Evolutionary conservation across 1,284 basidiomycete species (phyloP).

Genomic region (Phaffia rhodozyma): DNA sequence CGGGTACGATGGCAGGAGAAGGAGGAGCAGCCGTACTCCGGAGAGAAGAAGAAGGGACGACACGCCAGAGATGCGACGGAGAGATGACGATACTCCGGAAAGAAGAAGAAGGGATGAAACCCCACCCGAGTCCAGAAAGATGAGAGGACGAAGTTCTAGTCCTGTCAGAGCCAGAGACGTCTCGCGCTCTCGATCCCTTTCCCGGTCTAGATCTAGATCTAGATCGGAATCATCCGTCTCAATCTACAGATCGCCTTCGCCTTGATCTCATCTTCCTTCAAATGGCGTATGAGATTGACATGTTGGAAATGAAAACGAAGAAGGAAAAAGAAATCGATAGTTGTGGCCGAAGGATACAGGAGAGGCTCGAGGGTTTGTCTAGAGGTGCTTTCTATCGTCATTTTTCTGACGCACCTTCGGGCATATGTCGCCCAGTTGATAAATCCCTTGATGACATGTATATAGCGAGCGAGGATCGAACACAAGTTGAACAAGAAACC

Average conservation of each 20-base stretch:
- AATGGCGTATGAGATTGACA: too few relatives aligned
- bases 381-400: too few relatives aligned
- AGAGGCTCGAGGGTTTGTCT: too few relatives aligned
- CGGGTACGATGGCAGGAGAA: neutral
- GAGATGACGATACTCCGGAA: neutral
- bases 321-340: too few relatives aligned
- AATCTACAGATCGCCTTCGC: slow-evolving; percentile 7
- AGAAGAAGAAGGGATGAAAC: neutral
- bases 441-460: too few relatives aligned
- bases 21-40: neutral
- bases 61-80: neutral
- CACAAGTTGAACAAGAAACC: too few relatives aligned
- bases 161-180: slow-evolving; percentile 17
- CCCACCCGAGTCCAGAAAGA: neutral
- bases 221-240: slow-evolving; percentile 7
- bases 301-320: too few relatives aligned
- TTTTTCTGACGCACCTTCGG: too few relatives aligned
- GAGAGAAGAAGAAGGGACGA: neutral
- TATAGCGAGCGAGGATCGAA: too few relatives aligned
- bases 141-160: slow-evolving; percentile 22
- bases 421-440: too few relatives aligned
- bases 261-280: neutral
- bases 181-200: slow-evolving; percentile 1
- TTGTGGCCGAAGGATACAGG: too few relatives aligned
- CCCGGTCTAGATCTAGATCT: slow-evolving; percentile 15